These are phyloP conservation scores for Colletotrichum sp. DNA, from an alignment of 2,329 filamentous ascomycete species.

Conservation along the genomic window DNA sequence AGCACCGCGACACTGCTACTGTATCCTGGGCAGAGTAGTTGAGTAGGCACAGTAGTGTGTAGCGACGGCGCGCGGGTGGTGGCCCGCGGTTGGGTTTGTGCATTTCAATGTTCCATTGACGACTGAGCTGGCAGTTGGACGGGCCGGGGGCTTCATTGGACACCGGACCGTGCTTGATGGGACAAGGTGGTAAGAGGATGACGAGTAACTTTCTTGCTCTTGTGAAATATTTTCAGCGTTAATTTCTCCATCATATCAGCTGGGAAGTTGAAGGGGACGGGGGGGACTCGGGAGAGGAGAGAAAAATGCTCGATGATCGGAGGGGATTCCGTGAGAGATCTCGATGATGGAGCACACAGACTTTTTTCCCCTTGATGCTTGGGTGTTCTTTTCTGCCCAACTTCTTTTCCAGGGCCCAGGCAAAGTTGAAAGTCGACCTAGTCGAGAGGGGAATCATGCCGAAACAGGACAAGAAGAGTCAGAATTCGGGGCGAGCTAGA, in stretches of 20 bases:
- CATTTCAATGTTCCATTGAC: slow-evolving; percentile 2
- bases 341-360: slow-evolving; percentile 7
- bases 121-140: slow-evolving; percentile 9
- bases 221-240: background rate
- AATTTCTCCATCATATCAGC: slow-evolving; percentile 4
- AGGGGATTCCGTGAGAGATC: slow-evolving; percentile 12
- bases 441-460: background rate
- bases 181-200: background rate
- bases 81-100: slow-evolving; percentile 9
- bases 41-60: background rate
- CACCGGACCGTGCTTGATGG: background rate
- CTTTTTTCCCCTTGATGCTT: background rate
- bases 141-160: background rate
- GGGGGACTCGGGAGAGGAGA: background rate
- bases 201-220: background rate
- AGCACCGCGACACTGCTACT: background rate
- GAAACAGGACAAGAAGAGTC: slow-evolving; percentile 1
- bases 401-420: background rate
- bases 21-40: background rate
- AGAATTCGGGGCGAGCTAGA: slow-evolving; percentile 13
- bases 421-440: background rate
- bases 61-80: slow-evolving; percentile 8
- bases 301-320: background rate
- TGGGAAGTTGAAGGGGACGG: background rate
- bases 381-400: background rate